Percentiles rank a stretch among this genome's conserved stretches.
phyloP scores from a whole-genome alignment of 108 stramenopile genomes.

The Skeletonema potamos region DNA sequence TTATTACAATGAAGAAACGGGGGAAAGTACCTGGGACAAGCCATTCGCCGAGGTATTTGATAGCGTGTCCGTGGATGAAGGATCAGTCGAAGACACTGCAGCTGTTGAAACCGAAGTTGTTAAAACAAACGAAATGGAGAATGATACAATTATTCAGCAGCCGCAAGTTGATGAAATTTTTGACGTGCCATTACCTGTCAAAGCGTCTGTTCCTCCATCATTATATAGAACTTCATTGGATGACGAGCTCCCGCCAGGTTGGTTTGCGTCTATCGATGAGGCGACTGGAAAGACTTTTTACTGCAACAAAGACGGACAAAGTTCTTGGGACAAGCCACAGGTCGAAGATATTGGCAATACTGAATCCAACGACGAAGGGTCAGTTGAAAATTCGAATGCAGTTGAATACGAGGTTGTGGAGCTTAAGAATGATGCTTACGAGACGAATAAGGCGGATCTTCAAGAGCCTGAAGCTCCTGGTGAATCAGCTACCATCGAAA shows the following conservation, averaged over 20 bases:
- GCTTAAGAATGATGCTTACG: neutral
- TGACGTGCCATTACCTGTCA: neutral
- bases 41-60: neutral
- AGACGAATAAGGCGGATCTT: neutral
- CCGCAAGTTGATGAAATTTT: neutral
- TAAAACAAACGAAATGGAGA: neutral
- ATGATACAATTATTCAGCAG: neutral
- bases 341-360: conserved; percentile 4
- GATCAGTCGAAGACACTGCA: neutral
- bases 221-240: neutral
- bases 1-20: conserved; percentile 54
- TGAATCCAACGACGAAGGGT: neutral
- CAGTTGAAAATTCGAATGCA: neutral
- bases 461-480: neutral
- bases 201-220: neutral
- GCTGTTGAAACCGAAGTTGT: neutral
- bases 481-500: neutral
- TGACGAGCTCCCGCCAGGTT: neutral
- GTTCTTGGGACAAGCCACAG: conserved; percentile 75
- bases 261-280: neutral
- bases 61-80: neutral
- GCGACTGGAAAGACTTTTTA: conserved; percentile 48
- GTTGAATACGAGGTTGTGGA: neutral
- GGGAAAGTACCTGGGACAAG: conserved; percentile 43
- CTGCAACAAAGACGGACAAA: conserved; percentile 82